Conservation (phyloP, 2,329 filamentous ascomycete genomes). For the Gnomoniopsis smithogilvyi region DNA sequence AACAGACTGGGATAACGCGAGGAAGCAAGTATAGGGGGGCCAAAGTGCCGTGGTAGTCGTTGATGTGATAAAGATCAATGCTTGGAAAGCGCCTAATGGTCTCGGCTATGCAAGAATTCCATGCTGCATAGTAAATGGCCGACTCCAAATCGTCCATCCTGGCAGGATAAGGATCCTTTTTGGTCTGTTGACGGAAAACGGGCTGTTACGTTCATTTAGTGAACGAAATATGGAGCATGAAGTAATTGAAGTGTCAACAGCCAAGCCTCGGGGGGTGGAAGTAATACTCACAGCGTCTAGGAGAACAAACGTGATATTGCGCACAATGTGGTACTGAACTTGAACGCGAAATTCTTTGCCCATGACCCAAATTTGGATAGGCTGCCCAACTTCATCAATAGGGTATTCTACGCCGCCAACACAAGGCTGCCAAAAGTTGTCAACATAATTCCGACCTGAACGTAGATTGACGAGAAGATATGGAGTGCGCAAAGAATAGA, state of each 20-base stretch:
- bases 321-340: slow-evolving; percentile 57
- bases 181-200: slow-evolving; percentile 61
- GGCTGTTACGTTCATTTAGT: slow-evolving; percentile 32
- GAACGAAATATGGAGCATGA: no score
- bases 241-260: no score
- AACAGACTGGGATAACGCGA: slow-evolving; percentile 54
- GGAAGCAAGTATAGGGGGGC: slow-evolving; percentile 65
- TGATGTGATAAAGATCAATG: slow-evolving; percentile 34
- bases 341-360: no score
- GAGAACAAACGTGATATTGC: slow-evolving; percentile 67
- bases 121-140: slow-evolving; percentile 66
- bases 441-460: no score
- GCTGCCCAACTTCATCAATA: slow-evolving; percentile 52
- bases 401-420: slow-evolving; percentile 65
- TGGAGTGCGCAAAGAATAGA: no score
- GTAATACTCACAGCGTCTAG: slow-evolving; percentile 53
- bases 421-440: no score
- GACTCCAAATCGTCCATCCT: slow-evolving; percentile 58
- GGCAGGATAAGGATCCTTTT: slow-evolving; percentile 44
- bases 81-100: slow-evolving; percentile 53
- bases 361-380: slow-evolving; percentile 61
- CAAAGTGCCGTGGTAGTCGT: slow-evolving; percentile 34
- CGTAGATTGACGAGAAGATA: no score
- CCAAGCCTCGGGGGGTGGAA: no score
- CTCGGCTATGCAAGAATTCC: slow-evolving; percentile 65